Evolutionary conservation across 805 yeast species (phyloP), one percentile per base, ranked within the genome.

Genomic region (Yarrowia bubula): DNA sequence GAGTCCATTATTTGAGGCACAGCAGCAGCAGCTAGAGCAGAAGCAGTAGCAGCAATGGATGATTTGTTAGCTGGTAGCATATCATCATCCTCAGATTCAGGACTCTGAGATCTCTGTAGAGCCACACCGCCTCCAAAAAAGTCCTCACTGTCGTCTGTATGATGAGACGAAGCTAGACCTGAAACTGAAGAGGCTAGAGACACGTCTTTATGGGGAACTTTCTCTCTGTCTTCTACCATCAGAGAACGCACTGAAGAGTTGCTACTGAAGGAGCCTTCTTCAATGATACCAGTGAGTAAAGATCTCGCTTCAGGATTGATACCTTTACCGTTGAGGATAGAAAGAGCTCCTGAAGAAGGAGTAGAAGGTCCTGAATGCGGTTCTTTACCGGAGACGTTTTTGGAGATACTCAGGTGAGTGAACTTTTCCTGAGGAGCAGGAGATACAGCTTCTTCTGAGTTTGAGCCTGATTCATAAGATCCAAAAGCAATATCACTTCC

Each of bases 191-290:
- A 51, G 4, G 58, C 58, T 4, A 51, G 33, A 38, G 58, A 51
- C 13, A 17, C 31, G 17, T 50, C 11, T 1, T 18, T 13, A 22
- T 32, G 53, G 11, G 11, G 15, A 10, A 33, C 8, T 38, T 55
- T 55, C 13, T 53, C 60, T 3, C 41, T 28, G 15, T 55, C 61
- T 13, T 55, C 61, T 4, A 55, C 47, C 47, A 39, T 55, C 8
- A 55, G 28, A 28, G 38, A 28, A 31, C 61, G 28, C 22, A 55
- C 61, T 2, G 61, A 55, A 4, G 61, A 55, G 42, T 55, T 55
- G 38, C 61, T 55, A 47, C 61, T 55, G 38, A 55, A 55, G 11
- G 61, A 55, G 44, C 61, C 61, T 31, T 55, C 61, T 15, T 55
- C 61, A 8, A 55, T 31, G 47, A 55, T 55, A 11, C 61, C 61